Percentiles rank a stretch among this genome's conserved stretches.
These are phyloP conservation scores for Ophiostoma populinum DNA, from an alignment of 2,329 filamentous ascomycete species.

Conservation along the genomic window DNA sequence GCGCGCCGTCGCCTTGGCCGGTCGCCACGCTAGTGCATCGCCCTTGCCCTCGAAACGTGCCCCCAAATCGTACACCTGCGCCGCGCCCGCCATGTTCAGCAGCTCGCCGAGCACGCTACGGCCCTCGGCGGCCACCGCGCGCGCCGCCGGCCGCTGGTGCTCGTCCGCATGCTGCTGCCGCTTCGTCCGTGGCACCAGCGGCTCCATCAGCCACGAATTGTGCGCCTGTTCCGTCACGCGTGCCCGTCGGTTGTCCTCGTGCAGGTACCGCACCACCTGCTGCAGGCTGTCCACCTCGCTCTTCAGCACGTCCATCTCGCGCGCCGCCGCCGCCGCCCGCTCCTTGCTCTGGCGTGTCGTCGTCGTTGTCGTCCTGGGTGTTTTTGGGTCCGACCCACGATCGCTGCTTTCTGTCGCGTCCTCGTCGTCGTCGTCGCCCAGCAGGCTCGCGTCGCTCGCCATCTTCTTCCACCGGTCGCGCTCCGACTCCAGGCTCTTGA, in stretches of 20 bases:
- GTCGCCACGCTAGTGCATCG: conserved; percentile 35
- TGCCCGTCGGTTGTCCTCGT: conserved; percentile 48
- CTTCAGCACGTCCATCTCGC: conserved; percentile 56
- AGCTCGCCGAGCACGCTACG: conserved; percentile 48
- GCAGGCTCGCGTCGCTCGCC: conserved; percentile 42
- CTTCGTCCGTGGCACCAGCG: conserved; percentile 24
- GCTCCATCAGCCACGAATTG: conserved; percentile 47
- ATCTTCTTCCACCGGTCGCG: conserved; percentile 56
- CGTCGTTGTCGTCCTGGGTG: neutral
- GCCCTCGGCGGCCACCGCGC: conserved; percentile 40
- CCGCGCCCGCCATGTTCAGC: conserved; percentile 38
- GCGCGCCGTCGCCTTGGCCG: conserved; percentile 43
- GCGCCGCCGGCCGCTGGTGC: neutral
- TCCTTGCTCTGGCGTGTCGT: conserved; percentile 24
- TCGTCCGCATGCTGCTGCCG: conserved; percentile 16
- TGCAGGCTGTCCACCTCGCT: conserved; percentile 48
- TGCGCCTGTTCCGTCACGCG: conserved; percentile 37
- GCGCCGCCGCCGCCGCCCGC: conserved; percentile 49
- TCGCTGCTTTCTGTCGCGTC: neutral
- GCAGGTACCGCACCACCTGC: conserved; percentile 48
- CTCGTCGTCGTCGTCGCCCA: conserved; percentile 23
- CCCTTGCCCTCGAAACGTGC: conserved; percentile 6
- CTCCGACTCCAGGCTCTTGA: conserved; percentile 45
- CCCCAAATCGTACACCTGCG: conserved; percentile 42
- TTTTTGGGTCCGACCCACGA: too few species aligned